These are phyloP conservation scores for Flaveria sonorensis DNA, from an alignment of 129 eudicot genomes.

Conservation along the genomic window DNA sequence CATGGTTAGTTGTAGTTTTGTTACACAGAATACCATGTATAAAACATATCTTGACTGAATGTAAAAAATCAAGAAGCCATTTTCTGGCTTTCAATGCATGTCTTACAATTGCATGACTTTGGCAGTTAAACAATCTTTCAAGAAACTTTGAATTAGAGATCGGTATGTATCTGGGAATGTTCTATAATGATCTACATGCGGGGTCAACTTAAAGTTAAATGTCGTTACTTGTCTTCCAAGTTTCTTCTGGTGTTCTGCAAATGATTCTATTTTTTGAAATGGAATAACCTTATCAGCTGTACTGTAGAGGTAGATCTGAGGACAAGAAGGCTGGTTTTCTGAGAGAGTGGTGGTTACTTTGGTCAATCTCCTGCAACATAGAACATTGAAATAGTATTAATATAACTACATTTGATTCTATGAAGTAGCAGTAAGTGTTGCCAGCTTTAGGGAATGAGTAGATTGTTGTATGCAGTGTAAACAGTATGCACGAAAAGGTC, in stretches of 20 bases:
- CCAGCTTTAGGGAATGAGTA: not conserved
- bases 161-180: slow-evolving; percentile 63
- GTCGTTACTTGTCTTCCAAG: slow-evolving; percentile 56
- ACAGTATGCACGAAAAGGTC: too few relatives aligned
- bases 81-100: not conserved
- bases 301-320: slow-evolving; percentile 90
- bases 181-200: slow-evolving; percentile 89
- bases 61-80: slow-evolving; percentile 5
- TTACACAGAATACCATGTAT: slow-evolving; percentile 12
- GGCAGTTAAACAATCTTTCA: slow-evolving; percentile 51
- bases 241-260: slow-evolving; percentile 54
- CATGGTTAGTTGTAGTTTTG: slow-evolving; percentile 11
- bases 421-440: not conserved
- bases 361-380: slow-evolving; percentile 56
- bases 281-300: slow-evolving; percentile 86
- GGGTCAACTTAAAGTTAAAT: slow-evolving; percentile 64
- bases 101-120: slow-evolving; percentile 20
- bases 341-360: slow-evolving; percentile 51
- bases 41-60: not conserved
- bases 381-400: not conserved
- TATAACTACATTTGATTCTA: not conserved
- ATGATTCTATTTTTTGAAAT: slow-evolving; percentile 55
- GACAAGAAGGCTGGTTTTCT: slow-evolving; percentile 61
- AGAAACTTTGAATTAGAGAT: slow-evolving; percentile 51
- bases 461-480: not conserved